phyloP scores from a whole-genome alignment of 257 asterid genomes.

The Mentha longifolia region DNA sequence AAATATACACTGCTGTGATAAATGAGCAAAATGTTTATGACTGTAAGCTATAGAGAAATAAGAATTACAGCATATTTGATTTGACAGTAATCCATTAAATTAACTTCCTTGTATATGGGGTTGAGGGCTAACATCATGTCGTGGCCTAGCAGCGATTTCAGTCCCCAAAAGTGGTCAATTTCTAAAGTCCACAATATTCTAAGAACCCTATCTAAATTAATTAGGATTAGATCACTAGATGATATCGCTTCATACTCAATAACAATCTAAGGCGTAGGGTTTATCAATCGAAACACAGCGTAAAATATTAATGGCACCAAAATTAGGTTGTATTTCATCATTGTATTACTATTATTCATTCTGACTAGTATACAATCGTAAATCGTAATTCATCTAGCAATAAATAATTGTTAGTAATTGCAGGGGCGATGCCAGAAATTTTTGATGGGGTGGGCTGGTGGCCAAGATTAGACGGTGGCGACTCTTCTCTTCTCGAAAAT shows the following conservation, averaged over 20 bases:
- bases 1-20: not conserved
- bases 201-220: not conserved
- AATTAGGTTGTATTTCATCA: constrained; percentile 32
- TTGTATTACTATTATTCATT: not conserved
- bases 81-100: not conserved
- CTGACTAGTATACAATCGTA: too few relatives aligned
- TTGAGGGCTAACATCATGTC: not conserved
- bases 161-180: not conserved
- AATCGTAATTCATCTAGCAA: too few relatives aligned
- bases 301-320: constrained; percentile 16
- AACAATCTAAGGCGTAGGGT: not conserved
- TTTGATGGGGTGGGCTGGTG: too few relatives aligned
- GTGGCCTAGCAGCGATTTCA: not conserved
- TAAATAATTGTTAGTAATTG: too few relatives aligned
- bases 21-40: not conserved
- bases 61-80: not conserved
- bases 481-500: too few relatives aligned
- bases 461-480: too few relatives aligned
- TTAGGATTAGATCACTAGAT: not conserved
- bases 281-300: constrained; percentile 10
- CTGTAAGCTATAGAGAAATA: not conserved
- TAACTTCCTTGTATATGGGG: not conserved
- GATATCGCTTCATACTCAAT: not conserved
- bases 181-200: not conserved
- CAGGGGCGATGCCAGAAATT: too few relatives aligned